phyloP scores from a whole-genome alignment of 2,329 filamentous ascomycete species.

The Parascedosporium putredinis region DNA sequence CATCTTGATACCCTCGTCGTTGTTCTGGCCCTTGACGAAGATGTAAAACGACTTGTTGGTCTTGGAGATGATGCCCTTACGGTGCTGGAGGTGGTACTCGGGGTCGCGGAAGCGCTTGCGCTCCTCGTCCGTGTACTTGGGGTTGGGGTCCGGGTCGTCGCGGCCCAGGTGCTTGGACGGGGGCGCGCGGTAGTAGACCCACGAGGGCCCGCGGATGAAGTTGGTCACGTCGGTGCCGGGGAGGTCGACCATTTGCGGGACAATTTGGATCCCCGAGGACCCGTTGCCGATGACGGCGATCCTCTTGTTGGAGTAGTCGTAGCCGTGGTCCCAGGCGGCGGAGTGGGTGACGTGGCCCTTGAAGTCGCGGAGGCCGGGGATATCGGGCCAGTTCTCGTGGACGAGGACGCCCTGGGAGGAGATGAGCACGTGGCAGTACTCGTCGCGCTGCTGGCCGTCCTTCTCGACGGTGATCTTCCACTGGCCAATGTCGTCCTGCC shows the following conservation, averaged over 20 bases:
- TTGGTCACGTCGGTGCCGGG: slow-evolving; percentile 44
- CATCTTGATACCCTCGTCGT: slow-evolving; percentile 35
- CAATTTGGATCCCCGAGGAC: slow-evolving; percentile 48
- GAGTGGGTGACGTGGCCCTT: slow-evolving; percentile 48
- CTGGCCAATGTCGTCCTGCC: slow-evolving; percentile 16
- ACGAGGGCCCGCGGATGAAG: slow-evolving; percentile 55
- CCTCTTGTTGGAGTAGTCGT: slow-evolving; percentile 36
- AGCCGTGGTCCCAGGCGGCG: slow-evolving; percentile 46
- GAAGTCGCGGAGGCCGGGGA: slow-evolving; percentile 45
- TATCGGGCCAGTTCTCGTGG: slow-evolving; percentile 50
- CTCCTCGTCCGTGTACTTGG: slow-evolving; percentile 46
- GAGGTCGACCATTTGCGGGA: slow-evolving; percentile 42
- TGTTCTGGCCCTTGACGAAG: slow-evolving; percentile 42
- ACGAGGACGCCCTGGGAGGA: slow-evolving; percentile 52
- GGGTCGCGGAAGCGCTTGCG: slow-evolving; percentile 49
- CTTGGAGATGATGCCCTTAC: slow-evolving; percentile 45
- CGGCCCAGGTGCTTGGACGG: slow-evolving; percentile 45
- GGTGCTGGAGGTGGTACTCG: slow-evolving; percentile 46
- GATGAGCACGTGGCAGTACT: slow-evolving; percentile 47
- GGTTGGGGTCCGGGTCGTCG: slow-evolving; percentile 43
- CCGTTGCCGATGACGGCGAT: slow-evolving; percentile 54
- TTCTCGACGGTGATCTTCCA: slow-evolving; percentile 33
- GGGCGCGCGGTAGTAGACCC: slow-evolving; percentile 43
- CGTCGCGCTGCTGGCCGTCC: slow-evolving; percentile 19
- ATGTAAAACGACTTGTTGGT: slow-evolving; percentile 50